Base-by-base conservation (phyloP, 495 filamentous ascomycete genomes). In the Penicillium canariense region DNA sequence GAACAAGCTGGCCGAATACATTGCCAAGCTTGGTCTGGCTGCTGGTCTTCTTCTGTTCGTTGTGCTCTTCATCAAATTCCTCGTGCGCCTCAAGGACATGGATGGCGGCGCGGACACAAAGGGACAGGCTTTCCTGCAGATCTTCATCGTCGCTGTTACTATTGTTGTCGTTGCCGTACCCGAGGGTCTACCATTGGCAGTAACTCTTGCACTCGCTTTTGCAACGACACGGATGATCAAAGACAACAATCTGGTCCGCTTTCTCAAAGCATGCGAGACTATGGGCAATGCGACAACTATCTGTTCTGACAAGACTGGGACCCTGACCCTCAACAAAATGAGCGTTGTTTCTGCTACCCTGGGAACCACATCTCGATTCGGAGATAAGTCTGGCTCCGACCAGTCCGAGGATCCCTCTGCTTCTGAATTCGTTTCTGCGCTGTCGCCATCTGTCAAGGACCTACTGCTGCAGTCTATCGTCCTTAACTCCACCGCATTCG, bases 231-330 rank as follows among this genome's bases (percentile, higher is more conserved):
- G 91, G 23, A 97, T 97, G 93, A 75, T 96, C 40, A 94, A 89
- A 68, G 93, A 97, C 61, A 93, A 96, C 71, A 97, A 97, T 58
- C 70, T 97, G 44, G 93, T 97, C 46, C 89, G 93, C 25, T 81
- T 93, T 50, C 77, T 97, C 34, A 86, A 90, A 61, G 92, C 93
- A 39, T 97, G 93, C 69, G 93, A 97, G 69, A 95, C 93, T n/a
- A 97, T 97, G 93, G 93, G 93, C 20, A 96, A 96, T 69, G 93
- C 93, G 4, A 96, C 92, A 0, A 93, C 90, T 1, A 89, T 97
- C 44, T 97, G 93, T 71, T 96, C 92, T 3, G 93, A 97, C 74
- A 97, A 97, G 69, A 97, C 93, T 0, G 93, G 93, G 50, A 97
- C 93, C 2, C 76, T 97, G n/a, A 94, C 90, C 0, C 86, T 92